These are phyloP conservation scores for Boletus sp. DNA, from an alignment of 768 basidiomycete species.

Conservation along the genomic window DNA sequence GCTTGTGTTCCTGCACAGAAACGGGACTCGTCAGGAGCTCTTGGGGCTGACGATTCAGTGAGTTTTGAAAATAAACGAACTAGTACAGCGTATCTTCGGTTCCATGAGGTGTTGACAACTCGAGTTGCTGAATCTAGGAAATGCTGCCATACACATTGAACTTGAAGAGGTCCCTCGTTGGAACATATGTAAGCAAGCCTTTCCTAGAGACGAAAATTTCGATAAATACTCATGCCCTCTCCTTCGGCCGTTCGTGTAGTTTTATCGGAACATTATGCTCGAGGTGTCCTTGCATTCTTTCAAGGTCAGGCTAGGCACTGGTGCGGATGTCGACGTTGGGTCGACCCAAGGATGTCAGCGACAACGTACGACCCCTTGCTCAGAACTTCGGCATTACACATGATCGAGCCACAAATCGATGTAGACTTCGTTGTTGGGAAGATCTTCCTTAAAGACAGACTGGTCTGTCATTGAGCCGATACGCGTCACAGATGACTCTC, in stretches of 20 bases:
- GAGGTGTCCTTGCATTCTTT: background rate
- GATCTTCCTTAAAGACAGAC: background rate
- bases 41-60: background rate
- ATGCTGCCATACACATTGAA: background rate
- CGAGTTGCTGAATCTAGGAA: background rate
- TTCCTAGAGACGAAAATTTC: background rate
- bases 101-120: background rate
- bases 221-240: background rate
- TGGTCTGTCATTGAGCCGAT: background rate
- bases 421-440: background rate
- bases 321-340: background rate
- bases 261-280: background rate
- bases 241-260: background rate
- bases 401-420: background rate
- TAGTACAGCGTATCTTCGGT: background rate
- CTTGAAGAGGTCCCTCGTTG: background rate
- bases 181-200: no score
- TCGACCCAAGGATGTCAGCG: background rate
- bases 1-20: background rate
- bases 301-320: background rate
- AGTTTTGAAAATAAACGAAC: background rate
- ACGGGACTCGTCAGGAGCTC: no score
- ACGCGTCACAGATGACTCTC: background rate
- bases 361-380: background rate
- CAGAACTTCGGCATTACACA: background rate